A percentile compares a stretch with the other conserved stretches of the same genome.
Evolutionary conservation across 2,329 filamentous ascomycete genomes (phyloP).

Genomic region (Purpureocillium takamizusanense): DNA sequence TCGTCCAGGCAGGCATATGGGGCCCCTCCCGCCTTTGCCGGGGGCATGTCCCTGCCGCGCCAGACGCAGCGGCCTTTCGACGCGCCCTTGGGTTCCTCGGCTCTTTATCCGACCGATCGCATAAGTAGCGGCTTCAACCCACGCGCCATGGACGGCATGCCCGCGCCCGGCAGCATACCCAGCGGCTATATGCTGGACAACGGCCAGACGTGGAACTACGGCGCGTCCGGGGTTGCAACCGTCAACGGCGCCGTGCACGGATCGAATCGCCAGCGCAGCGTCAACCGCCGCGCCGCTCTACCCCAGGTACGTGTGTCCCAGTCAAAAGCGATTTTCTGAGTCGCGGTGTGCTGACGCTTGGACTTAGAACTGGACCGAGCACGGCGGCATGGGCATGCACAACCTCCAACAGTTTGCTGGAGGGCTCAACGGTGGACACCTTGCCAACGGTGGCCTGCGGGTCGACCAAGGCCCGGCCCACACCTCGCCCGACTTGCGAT

Average conservation of each 20-base stretch:
- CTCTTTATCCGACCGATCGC: conserved; percentile 64
- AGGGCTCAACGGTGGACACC: conserved; percentile 23
- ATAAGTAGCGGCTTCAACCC: conserved; percentile 48
- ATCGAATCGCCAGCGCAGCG: conserved; percentile 45
- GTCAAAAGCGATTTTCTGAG: neutral
- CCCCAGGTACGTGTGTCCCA: conserved; percentile 55
- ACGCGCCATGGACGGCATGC: conserved; percentile 47
- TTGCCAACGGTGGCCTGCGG: conserved; percentile 33
- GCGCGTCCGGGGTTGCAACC: conserved; percentile 55
- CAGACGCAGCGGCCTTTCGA: conserved; percentile 70
- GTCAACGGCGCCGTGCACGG: conserved; percentile 58
- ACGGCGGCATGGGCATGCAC: conserved; percentile 32
- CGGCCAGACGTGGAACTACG: conserved; percentile 72
- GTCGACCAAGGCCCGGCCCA: conserved; percentile 31
- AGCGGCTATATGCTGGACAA: conserved; percentile 52
- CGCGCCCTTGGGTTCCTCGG: conserved; percentile 51
- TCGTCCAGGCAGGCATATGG: conserved; percentile 54
- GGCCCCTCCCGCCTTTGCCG: conserved; percentile 39
- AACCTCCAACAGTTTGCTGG: conserved; percentile 24
- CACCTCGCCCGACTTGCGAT: conserved; percentile 31
- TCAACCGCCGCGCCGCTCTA: conserved; percentile 51
- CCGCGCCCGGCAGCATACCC: conserved; percentile 28
- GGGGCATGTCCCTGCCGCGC: conserved; percentile 31
- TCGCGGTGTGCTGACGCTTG: conserved; percentile 1
- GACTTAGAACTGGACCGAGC: conserved; percentile 43